phyloP scores from a whole-genome alignment of 805 yeast species.

The Yamadazyma ubonensis region DNA sequence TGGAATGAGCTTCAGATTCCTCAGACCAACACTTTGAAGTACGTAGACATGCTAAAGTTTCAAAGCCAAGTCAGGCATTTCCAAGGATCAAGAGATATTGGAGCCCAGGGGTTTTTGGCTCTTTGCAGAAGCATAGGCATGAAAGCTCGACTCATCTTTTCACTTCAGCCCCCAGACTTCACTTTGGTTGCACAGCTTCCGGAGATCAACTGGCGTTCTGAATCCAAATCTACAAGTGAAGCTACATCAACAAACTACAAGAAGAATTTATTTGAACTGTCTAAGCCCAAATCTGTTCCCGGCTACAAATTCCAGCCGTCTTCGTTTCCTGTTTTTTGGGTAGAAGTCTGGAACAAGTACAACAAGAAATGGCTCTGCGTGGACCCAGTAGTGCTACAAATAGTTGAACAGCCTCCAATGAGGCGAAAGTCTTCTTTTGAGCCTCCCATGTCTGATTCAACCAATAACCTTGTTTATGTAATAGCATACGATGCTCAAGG shows the following conservation, averaged over 20 bases:
- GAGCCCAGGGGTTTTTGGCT: constrained; percentile 85
- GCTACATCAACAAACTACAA: constrained; percentile 7
- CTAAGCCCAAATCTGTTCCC: constrained; percentile 6
- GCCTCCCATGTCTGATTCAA: constrained; percentile 62
- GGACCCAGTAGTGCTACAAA: constrained; percentile 69
- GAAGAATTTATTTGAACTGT: constrained; percentile 5
- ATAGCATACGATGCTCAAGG: constrained; percentile 70
- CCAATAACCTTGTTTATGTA: constrained; percentile 68
- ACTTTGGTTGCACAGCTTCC: constrained; percentile 34
- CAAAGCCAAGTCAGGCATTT: constrained; percentile 40
- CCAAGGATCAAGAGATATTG: constrained; percentile 72
- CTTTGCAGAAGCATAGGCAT: constrained; percentile 69
- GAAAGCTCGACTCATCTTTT: constrained; percentile 71
- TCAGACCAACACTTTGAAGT: constrained; percentile 23
- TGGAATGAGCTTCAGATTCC: constrained; percentile 31
- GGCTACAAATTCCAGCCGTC: constrained; percentile 22
- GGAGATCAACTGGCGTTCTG: constrained; percentile 8
- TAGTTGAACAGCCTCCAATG: constrained; percentile 60
- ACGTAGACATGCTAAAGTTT: constrained; percentile 44
- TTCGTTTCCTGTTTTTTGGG: constrained; percentile 80
- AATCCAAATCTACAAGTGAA: constrained; percentile 1
- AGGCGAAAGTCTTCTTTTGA: constrained; percentile 59
- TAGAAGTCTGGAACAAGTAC: constrained; percentile 85
- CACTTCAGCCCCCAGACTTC: constrained; percentile 89
- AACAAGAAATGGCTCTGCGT: constrained; percentile 77